Conservation (phyloP, 306 rosid genomes). For the Inga leiocalycina region DNA sequence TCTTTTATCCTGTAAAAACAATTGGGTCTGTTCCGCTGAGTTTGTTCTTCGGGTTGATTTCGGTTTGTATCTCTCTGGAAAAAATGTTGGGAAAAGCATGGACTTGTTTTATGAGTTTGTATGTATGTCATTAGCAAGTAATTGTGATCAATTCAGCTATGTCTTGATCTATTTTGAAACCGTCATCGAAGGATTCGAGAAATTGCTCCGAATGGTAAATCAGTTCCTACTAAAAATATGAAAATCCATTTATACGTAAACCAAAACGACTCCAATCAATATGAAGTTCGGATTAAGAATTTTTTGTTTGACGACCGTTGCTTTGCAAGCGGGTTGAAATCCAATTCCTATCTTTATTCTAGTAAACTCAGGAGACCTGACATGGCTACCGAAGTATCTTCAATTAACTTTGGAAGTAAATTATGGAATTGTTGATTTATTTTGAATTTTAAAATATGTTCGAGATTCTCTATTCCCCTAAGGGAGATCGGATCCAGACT, state of each 20-base stretch:
- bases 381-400: neutral
- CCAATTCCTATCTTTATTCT: slow-evolving; percentile 2
- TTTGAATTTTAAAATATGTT: neutral
- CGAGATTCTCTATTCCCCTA: neutral
- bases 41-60: neutral
- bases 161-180: slow-evolving; percentile 21
- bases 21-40: slow-evolving; percentile 33
- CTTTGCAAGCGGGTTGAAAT: neutral
- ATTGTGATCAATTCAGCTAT: slow-evolving; percentile 15
- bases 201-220: neutral
- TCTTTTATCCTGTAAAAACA: slow-evolving; percentile 23
- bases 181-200: neutral
- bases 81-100: neutral
- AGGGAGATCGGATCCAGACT: slow-evolving; percentile 9
- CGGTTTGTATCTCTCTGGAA: neutral
- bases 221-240: neutral
- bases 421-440: neutral
- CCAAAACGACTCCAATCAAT: neutral
- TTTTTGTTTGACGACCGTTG: neutral
- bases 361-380: neutral
- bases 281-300: neutral
- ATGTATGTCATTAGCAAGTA: neutral
- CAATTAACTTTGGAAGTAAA: slow-evolving; percentile 7
- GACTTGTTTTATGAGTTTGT: neutral
- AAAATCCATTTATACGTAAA: neutral